Evolutionary conservation across 208 protist species (phyloP), one percentile per base, ranked within the genome.

Genomic region (Crithidia brevicula): DNA sequence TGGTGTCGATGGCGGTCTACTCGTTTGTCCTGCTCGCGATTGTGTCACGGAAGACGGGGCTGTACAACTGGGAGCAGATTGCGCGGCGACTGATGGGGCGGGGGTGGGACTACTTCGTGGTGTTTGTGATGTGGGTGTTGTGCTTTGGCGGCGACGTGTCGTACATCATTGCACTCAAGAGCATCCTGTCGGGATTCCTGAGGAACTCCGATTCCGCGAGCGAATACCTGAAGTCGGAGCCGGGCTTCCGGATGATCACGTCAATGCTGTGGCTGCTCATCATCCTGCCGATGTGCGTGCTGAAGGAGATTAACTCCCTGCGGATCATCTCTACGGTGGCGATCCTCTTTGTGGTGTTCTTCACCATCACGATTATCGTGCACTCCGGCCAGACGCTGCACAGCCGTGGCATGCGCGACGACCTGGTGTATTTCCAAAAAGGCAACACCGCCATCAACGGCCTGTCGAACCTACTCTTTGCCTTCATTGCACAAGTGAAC

Each of bases 221-320:
- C 7, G 52, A 45, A 8, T 78, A 67, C 40, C 36, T 78, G 43
- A 67, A 72, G 43, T 62, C 63, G 27, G 33, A 72, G 13, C 7
- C 18, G 11, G 84, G 86, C 3, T 58, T 66, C 8, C 82, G 82
- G 27, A 34, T 92, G 10, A 67, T 95, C 33, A 79, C 77, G 3
- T 62, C 72, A 45, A 42, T 75, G 25, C 51, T 95, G 23, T 95
- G 86, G 87, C 50, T 92, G 8, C 20, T 75, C 13, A 47, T 69
- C 20, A 93, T 96, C 70, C 67, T 90, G 31, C 86, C 91, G 11
- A 47, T 95, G 47, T 91, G 69, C 33, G 58, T 93, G 25, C 83
- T 68, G 4, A 87, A 88, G 72, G 78, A 86, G 58, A 91, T 96
- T 63, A 92, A 93, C 70, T 94, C 87, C 0, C 77, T 96, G 23